Percentiles rank a stretch among this genome's conserved stretches.
Evolutionary conservation across 108 stramenopile species (phyloP).

Genomic region (Cafeteria roenbergensis): DNA sequence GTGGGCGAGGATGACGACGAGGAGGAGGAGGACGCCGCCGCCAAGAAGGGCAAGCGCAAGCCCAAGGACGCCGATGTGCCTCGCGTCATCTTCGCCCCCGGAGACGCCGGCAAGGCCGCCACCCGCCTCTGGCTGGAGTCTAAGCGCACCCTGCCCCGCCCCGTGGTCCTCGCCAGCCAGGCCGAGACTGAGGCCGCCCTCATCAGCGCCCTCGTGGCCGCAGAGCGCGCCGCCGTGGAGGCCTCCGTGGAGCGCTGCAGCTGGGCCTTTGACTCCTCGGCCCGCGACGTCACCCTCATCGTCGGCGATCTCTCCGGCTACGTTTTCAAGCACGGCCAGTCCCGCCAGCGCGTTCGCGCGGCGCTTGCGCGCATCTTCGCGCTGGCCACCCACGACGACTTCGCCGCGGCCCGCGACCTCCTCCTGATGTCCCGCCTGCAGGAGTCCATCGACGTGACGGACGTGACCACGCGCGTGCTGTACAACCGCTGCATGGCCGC

Average conservation of each 20-base stretch:
- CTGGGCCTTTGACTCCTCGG: constrained; percentile 1
- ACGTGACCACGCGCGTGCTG: constrained; percentile 80
- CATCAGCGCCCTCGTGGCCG: background rate
- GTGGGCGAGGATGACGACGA: too few species aligned
- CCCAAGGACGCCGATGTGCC: too few species aligned
- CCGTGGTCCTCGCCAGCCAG: background rate
- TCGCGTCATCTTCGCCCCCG: too few species aligned
- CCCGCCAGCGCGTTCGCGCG: constrained; percentile 67
- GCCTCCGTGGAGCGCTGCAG: background rate
- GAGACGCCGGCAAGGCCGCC: too few species aligned
- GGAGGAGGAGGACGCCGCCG: too few species aligned
- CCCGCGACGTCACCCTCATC: constrained; percentile 27
- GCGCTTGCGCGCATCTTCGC: constrained; percentile 90
- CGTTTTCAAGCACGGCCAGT: constrained; percentile 75
- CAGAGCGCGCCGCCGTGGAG: background rate
- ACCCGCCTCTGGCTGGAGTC: too few species aligned
- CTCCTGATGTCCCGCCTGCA: constrained; percentile 91
- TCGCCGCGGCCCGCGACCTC: constrained; percentile 83
- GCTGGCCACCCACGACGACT: constrained; percentile 88
- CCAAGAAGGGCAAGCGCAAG: too few species aligned
- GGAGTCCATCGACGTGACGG: constrained; percentile 50
- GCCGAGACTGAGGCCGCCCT: background rate
- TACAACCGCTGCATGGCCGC: constrained; percentile 93
- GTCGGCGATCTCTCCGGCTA: constrained; percentile 63
- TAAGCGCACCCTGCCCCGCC: too few species aligned